These are phyloP conservation scores for Quillaja saponaria DNA, from an alignment of 306 rosid genomes.

Conservation along the genomic window DNA sequence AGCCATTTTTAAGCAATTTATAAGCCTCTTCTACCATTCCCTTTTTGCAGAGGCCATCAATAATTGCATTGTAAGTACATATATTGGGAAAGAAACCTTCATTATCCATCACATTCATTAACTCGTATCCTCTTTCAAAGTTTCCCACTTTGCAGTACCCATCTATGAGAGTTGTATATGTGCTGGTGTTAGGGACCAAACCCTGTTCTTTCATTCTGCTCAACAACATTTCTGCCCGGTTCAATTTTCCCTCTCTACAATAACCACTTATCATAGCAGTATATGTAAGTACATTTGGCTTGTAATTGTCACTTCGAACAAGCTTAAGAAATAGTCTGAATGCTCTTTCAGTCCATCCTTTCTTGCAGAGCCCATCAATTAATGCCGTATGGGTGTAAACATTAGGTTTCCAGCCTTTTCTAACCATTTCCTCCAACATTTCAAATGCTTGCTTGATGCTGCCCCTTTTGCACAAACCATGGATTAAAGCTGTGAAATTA, in stretches of 20 bases:
- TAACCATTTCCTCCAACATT: slow-evolving; percentile 94
- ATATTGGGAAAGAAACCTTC: slow-evolving; percentile 77
- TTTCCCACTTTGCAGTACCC: slow-evolving; percentile 78
- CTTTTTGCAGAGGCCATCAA: slow-evolving; percentile 70
- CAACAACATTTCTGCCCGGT: slow-evolving; percentile 82
- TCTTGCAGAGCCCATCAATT: slow-evolving; percentile 87
- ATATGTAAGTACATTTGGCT: slow-evolving; percentile 81
- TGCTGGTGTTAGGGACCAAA: slow-evolving; percentile 69
- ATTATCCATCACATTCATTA: slow-evolving; percentile 60
- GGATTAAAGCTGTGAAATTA: slow-evolving; percentile 68
- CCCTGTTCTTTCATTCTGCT: slow-evolving; percentile 87
- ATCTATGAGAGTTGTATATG: slow-evolving; percentile 69
- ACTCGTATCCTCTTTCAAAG: slow-evolving; percentile 62
- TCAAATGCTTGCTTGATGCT: slow-evolving; percentile 92
- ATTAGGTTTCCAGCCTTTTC: slow-evolving; percentile 90
- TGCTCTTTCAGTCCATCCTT: slow-evolving; percentile 97
- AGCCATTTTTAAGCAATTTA: slow-evolving; percentile 52
- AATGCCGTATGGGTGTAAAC: slow-evolving; percentile 74
- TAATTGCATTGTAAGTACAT: slow-evolving; percentile 72
- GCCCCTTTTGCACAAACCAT: slow-evolving; percentile 88
- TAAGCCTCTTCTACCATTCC: slow-evolving; percentile 72
- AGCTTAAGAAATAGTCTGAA: slow-evolving; percentile 89
- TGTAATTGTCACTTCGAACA: slow-evolving; percentile 74
- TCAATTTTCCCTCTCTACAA: slow-evolving; percentile 67
- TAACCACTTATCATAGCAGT: slow-evolving; percentile 90